A percentile compares a stretch with the other conserved stretches of the same genome.
phyloP scores from a whole-genome alignment of 2,329 filamentous ascomycete genomes.

The Xylaria sp. region DNA sequence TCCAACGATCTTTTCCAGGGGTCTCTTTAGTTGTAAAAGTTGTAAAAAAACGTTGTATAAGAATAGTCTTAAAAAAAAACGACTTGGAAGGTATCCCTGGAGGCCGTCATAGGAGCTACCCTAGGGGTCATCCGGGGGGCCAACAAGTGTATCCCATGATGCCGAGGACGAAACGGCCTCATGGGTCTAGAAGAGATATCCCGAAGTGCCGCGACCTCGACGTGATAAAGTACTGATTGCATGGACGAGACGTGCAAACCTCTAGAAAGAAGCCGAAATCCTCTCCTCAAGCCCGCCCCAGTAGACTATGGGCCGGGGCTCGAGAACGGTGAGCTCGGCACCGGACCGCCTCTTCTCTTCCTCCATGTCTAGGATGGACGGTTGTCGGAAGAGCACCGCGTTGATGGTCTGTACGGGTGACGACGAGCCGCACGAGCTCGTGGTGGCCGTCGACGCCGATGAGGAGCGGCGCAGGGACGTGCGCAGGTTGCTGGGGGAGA shows the following conservation, averaged over 20 bases:
- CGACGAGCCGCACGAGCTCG: constrained; percentile 49
- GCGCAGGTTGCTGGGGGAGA: constrained; percentile 56
- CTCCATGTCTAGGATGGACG: constrained; percentile 62
- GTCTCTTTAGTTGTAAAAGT: constrained; percentile 3
- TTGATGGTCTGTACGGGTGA: constrained; percentile 59
- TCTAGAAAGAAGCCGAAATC: constrained; percentile 51
- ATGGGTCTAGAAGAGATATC: background rate
- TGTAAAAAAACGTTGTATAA: background rate
- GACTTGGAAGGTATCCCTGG: background rate
- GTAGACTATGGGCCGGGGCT: constrained; percentile 67
- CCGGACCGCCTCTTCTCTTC: constrained; percentile 61
- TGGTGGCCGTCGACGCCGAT: constrained; percentile 50
- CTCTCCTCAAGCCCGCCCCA: constrained; percentile 68
- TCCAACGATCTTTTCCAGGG: constrained; percentile 35
- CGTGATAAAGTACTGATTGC: background rate
- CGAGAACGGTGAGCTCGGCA: constrained; percentile 60
- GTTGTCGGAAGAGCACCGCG: constrained; percentile 63
- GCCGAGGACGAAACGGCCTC: background rate
- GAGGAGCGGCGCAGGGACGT: constrained; percentile 60
- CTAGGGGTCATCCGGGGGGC: background rate
- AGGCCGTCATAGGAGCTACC: no score
- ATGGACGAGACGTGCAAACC: background rate
- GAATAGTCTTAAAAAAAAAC: background rate
- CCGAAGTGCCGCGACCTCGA: background rate
- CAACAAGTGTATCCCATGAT: background rate